Base-by-base conservation (phyloP, 2,329 filamentous ascomycete species). In the Hymenoscyphus fructigenus region DNA sequence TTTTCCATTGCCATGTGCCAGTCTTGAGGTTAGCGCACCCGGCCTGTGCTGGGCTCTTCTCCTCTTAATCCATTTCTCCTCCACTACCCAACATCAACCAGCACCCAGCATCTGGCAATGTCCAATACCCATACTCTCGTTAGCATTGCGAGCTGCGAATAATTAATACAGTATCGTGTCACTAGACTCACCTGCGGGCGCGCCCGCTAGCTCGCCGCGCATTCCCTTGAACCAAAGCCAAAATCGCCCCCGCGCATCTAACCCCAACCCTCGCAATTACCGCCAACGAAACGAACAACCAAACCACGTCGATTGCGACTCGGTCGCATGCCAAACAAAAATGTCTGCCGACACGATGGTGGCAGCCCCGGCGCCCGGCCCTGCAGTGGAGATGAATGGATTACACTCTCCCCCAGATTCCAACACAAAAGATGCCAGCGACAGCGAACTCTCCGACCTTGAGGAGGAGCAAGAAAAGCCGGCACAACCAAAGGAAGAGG, bases 371-470 rank as follows among this genome's bases (percentile, higher is more conserved):
- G 67, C 66, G 47, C 61, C 65, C n/a, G 70, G 72, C 32, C 62
- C 64, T 15, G 69, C 71, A 32, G 60, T 58, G 55, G 69, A 68
- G 32, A 66, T 65, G 28, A 72, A 68, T 23, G 73, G 72, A 71
- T 77, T 88, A 63, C 83, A 88, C 74, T 88, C 86, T 69, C 86
- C 86, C 53, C 87, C 87, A 60, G 85, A 88, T 71, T 88, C 84
- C 75, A 88, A 88, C 77, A 83, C 83, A 73, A 81, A 85, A 67
- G 85, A 88, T 71, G 81, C 78, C 60, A 86, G 83, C 75, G 78
- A 88, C 72, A 89, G 87, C 61, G 87, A 90, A 75, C 79, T 90
- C 36, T 89, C 86, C 78, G 87, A 89, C 62, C 80, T 89, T 61
- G 87, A 89, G 67, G 67, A 75, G 4, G 68, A 71, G 9, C 72